Conservation (phyloP, 768 basidiomycete species). For the Gloeostereum incarnatum region DNA sequence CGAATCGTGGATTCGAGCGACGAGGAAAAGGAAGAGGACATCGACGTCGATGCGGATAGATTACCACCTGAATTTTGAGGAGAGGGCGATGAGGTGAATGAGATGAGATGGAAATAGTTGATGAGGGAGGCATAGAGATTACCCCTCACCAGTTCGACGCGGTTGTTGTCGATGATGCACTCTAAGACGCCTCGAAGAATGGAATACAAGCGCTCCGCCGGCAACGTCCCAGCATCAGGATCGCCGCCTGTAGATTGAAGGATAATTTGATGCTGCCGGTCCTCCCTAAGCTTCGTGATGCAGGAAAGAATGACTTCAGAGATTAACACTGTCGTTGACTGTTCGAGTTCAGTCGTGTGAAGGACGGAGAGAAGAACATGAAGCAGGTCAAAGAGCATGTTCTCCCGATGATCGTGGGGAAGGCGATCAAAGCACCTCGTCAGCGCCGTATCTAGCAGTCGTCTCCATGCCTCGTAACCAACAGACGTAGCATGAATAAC, state of each 20-base stretch:
- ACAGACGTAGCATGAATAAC: slow-evolving; percentile 60
- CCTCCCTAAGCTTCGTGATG: slow-evolving; percentile 85
- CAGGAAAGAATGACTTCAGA: slow-evolving; percentile 76
- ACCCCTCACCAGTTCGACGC: slow-evolving; percentile 80
- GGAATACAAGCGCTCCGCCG: slow-evolving; percentile 68
- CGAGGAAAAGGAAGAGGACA: slow-evolving; percentile 19
- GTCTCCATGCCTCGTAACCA: slow-evolving; percentile 80
- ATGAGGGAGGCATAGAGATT: slow-evolving; percentile 90
- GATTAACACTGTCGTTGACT: slow-evolving; percentile 71
- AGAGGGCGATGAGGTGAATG: slow-evolving; percentile 20
- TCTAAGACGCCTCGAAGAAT: slow-evolving; percentile 71
- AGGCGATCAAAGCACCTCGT: slow-evolving; percentile 81
- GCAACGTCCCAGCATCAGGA: slow-evolving; percentile 57
- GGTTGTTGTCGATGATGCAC: slow-evolving; percentile 66
- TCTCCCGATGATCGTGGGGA: slow-evolving; percentile 75
- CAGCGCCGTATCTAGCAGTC: slow-evolving; percentile 75
- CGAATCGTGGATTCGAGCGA: slow-evolving; percentile 23
- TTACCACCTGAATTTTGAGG: not conserved
- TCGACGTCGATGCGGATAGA: slow-evolving; percentile 1
- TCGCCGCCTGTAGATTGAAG: slow-evolving; percentile 59
- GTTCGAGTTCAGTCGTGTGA: slow-evolving; percentile 53
- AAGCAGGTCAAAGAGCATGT: slow-evolving; percentile 84
- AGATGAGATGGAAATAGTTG: slow-evolving; percentile 81
- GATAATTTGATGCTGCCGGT: slow-evolving; percentile 59
- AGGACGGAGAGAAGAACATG: slow-evolving; percentile 70